Base-by-base conservation (phyloP, 176 grass and related monocot genomes). In the Triticum aestivum region DNA sequence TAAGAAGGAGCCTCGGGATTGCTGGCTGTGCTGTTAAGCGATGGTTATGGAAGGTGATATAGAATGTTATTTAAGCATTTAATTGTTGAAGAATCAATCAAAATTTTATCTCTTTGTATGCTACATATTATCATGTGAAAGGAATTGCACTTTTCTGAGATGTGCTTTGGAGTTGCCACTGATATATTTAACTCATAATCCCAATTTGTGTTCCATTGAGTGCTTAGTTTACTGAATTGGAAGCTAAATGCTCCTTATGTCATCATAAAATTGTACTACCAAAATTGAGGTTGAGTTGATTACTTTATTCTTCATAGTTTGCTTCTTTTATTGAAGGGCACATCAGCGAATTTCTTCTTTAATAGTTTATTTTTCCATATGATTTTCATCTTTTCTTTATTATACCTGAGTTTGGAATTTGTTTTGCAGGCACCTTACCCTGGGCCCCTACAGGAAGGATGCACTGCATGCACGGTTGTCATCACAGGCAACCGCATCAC, bases 401-500 rank as follows among this genome's bases (percentile, higher is more conserved):
- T 4, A 49, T 49, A 42, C 37, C 38, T 44, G 0, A 44, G 15
- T 83, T 59, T 66, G n/a, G 26, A 18, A 21, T 39, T 38, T 38
- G 15, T 14, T 15, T 39, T 17, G 15, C 86, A 82, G 71, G 8
- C 4, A 26, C 21, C 67, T 11, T 88, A 77, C 8, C 8, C 18
- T 37, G 35, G 35, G 1, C 80, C 64, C 56, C 47, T 17, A 35
- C 0, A 35, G 0, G 39, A 21, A 14, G 87, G 80, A 69, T 63
- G 51, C 80, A 71, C 80, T 37, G 51, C 65, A 63, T 71, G 63
- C 30, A 21, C 78, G 10, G 52, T 9, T 88, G 8, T 83, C 1
- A 20, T 78, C 24, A 83, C 51, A 78, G 51, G 11, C 65, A 71
- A 47, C 9, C 34, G 35, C 0, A 78, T 78, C 51, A 73, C 13